These are phyloP conservation scores for Arthrinium puccinioides DNA, from an alignment of 2,329 filamentous ascomycete species.

Conservation along the genomic window DNA sequence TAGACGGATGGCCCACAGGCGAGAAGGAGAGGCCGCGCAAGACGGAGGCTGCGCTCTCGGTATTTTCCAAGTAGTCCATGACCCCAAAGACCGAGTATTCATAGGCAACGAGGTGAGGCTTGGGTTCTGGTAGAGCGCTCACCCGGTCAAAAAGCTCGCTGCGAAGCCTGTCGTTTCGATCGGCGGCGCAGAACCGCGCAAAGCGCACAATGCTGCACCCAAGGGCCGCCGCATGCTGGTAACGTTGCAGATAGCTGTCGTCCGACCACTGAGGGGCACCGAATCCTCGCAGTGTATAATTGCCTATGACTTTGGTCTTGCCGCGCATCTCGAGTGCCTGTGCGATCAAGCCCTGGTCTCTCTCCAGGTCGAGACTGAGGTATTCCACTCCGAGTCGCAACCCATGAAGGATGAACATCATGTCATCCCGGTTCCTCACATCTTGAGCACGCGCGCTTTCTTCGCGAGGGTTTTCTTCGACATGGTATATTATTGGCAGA, in stretches of 20 bases:
- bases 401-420: slow-evolving; percentile 54
- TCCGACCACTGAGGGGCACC: slow-evolving; percentile 48
- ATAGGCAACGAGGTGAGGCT: slow-evolving; percentile 41
- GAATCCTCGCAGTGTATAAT: slow-evolving; percentile 40
- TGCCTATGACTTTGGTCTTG: slow-evolving; percentile 53
- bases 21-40: slow-evolving; percentile 43
- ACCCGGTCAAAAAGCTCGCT: slow-evolving; percentile 44
- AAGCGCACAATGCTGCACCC: slow-evolving; percentile 58
- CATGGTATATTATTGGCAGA: slow-evolving; percentile 49
- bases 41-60: slow-evolving; percentile 12
- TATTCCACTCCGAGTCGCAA: slow-evolving; percentile 61
- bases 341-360: slow-evolving; percentile 39
- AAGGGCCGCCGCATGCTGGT: slow-evolving; percentile 43
- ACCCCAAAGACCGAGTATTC: slow-evolving; percentile 38
- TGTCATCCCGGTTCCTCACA: slow-evolving; percentile 38
- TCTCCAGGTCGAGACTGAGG: slow-evolving; percentile 54
- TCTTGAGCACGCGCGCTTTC: slow-evolving; percentile 29
- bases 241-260: slow-evolving; percentile 42
- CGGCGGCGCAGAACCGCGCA: slow-evolving; percentile 48
- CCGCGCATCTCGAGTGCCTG: slow-evolving; percentile 46
- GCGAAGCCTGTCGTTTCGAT: slow-evolving; percentile 42
- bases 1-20: slow-evolving; percentile 38
- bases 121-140: slow-evolving; percentile 33
- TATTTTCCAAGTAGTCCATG: slow-evolving; percentile 12
- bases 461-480: slow-evolving; percentile 42